Conservation (phyloP, 345 rosid species). For the Linum trigynum region DNA sequence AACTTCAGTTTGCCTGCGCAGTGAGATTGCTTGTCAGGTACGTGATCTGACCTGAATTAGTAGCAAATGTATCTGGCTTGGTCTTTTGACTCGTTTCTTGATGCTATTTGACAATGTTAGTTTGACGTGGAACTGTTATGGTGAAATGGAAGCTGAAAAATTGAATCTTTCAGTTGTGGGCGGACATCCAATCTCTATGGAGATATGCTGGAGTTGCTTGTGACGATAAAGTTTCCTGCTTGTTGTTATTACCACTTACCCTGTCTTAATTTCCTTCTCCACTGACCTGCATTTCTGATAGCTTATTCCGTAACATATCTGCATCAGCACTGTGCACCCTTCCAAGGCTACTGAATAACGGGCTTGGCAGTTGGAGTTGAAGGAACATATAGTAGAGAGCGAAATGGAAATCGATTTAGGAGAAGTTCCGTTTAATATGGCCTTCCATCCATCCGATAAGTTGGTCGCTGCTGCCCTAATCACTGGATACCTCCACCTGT, state of each 20-base stretch:
- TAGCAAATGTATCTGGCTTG: no score
- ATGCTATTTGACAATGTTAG: no score
- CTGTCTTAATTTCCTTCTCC: not conserved
- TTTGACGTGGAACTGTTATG: no score
- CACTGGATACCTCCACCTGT: constrained; percentile 14
- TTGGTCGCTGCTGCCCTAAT: constrained; percentile 42
- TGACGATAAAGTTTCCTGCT: not conserved
- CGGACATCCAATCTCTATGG: no score
- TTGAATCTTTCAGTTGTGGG: no score
- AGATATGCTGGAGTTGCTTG: no score
- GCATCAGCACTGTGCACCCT: not conserved
- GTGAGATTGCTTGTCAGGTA: no score
- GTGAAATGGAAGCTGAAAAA: no score
- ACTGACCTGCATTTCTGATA: no score
- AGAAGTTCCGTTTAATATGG: constrained; percentile 18
- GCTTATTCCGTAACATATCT: not conserved
- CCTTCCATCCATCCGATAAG: not conserved
- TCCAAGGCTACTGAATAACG: not conserved
- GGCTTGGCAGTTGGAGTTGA: not conserved
- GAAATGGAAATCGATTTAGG: constrained; percentile 71
- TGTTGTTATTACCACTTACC: not conserved
- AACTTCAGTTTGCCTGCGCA: no score
- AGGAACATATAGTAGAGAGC: not conserved
- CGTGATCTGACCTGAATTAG: no score
- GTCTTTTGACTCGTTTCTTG: no score